These are phyloP conservation scores for Pythium biforme DNA, from an alignment of 352 stramenopile genomes.

Conservation along the genomic window DNA sequence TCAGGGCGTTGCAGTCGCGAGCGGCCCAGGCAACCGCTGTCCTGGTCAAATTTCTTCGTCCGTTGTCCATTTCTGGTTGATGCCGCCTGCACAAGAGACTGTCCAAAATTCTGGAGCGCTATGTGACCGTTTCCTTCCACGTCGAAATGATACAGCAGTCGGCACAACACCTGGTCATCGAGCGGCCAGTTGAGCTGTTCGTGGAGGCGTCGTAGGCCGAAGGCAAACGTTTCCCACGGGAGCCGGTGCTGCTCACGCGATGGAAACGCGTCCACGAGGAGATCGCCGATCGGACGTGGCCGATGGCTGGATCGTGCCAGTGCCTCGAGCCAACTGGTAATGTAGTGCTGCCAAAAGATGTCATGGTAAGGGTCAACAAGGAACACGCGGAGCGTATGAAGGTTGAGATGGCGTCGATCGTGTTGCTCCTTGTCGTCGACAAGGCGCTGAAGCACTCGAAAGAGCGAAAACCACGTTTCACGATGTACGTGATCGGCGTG, in stretches of 20 bases:
- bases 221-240: neutral
- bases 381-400: slow-evolving; percentile 11
- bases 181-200: neutral
- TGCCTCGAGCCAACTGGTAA: slow-evolving; percentile 9
- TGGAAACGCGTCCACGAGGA: neutral
- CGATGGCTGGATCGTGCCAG: neutral
- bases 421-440: neutral
- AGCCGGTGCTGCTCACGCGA: neutral
- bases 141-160: neutral
- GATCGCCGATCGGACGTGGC: neutral
- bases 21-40: neutral
- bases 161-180: neutral
- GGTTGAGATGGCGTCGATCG: neutral
- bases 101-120: neutral
- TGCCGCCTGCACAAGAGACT: neutral
- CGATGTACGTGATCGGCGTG: neutral
- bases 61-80: neutral
- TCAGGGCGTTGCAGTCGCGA: neutral
- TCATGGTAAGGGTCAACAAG: slow-evolving; percentile 21
- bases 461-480: slow-evolving; percentile 16
- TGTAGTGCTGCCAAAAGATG: slow-evolving; percentile 19
- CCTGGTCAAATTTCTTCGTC: neutral
- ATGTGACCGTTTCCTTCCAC: neutral
- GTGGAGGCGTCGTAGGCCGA: neutral
- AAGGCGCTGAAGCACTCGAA: slow-evolving; percentile 1